A percentile compares a stretch with the other conserved stretches of the same genome.
Evolutionary conservation across 1,139 yeast genomes (phyloP).

Genomic region (Debaryomyces coudertii): DNA sequence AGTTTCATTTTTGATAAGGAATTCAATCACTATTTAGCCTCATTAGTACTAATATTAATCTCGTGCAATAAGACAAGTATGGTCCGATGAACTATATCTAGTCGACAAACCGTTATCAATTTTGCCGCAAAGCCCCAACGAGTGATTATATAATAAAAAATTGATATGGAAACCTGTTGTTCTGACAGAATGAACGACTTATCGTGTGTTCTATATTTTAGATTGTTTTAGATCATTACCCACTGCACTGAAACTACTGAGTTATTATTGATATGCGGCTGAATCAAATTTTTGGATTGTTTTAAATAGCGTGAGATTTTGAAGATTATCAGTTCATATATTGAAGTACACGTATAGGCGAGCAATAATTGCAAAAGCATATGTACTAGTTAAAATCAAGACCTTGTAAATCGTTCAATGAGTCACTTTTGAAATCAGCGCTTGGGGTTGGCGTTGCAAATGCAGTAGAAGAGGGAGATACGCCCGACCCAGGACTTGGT

Average conservation of each 20-base stretch:
- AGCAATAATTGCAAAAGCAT: background rate
- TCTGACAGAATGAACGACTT: background rate
- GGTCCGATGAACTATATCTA: conserved; percentile 1
- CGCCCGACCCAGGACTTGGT: background rate
- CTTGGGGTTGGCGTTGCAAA: background rate
- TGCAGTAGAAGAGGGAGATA: background rate
- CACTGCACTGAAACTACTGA: background rate
- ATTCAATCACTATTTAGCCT: background rate
- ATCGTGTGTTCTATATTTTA: too few species aligned
- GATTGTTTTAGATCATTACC: background rate
- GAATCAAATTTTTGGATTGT: background rate
- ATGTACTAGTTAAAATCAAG: background rate
- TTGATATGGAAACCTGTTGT: background rate
- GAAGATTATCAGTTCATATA: background rate
- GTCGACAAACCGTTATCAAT: background rate
- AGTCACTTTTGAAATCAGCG: background rate
- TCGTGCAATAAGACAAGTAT: background rate
- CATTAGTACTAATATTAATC: background rate
- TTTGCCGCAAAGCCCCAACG: background rate
- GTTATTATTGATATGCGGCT: background rate
- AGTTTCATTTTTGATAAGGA: background rate
- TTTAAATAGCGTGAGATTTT: too few species aligned
- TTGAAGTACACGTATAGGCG: background rate
- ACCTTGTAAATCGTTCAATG: conserved; percentile 6
- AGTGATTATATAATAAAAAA: background rate